Base-by-base conservation (phyloP, 2,329 filamentous ascomycete genomes). In the Niveomyces coronatus region DNA sequence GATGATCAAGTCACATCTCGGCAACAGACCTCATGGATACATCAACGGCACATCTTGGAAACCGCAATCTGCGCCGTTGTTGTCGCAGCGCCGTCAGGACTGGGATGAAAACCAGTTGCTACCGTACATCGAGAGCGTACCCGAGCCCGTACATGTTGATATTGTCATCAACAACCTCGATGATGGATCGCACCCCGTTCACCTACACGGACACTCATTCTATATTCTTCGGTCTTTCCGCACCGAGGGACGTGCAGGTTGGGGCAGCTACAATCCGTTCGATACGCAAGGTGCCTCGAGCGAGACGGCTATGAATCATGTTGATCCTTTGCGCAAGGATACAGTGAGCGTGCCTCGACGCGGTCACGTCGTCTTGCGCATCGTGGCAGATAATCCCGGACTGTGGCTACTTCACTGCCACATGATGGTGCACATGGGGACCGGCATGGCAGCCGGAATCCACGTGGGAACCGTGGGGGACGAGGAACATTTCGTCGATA, bases 151-250 rank as follows among this genome's bases (percentile, higher is more conserved):
- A 2, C 33, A 44, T 4, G 45, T 56, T 7, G 53, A 53, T 35
- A 42, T 58, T 10, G 43, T 55, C 22, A 51, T 58, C 14, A 57
- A 55, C 44, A 58, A 56, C 23, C 45, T 56, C 7, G 55, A 58
- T 24, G 55, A 58, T 31, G 53, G 54, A 2, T 44, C 48, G 11
- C 55, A 58, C 17, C 55, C 53, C 0, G 48, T 58, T 17, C 74
- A 80, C 53, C 55, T 80, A 1, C 77, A 79, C 52, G 71, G 71
- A 0, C 63, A 74, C 49, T 60, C 61, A 35, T 73, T 76, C 52
- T 66, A 70, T 42, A 58, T 69, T 7, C 35, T 58, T 17, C 45
- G 48, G 2, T 47, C 49, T 1, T 47, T 41, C 15, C 28, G 44
- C 9, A 44, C 47, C n/a, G 42, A 47, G 3, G 44, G 45, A 9